Evolutionary conservation across 2,329 filamentous ascomycete genomes (phyloP), one percentile per base, ranked within the genome.

Genomic region (Knufia petricola): DNA sequence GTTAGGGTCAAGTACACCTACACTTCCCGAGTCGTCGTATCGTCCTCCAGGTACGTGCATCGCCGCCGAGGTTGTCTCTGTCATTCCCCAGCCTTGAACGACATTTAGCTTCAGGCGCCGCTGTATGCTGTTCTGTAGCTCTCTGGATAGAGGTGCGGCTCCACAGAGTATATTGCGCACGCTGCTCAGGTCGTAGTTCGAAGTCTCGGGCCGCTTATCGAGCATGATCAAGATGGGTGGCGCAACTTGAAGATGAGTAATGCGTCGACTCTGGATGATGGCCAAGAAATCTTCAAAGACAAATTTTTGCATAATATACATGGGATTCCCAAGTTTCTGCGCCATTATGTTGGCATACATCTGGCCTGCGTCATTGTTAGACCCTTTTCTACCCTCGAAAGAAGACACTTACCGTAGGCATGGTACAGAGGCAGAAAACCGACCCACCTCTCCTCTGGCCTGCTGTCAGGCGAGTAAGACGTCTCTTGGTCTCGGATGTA

Each of bases 231-330:
- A 63, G 48, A 82, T 71, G 0, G 79, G 78, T 2, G 79, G 78
- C 9, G 76, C 78, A 1, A 79, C 62, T 13, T 70, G 67, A 7
- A 82, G 61, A 42, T 68, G 65, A 2, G 73, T 80, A 52, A 82
- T 74, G 38, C 65, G 68, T 63, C 73, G 75, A 28, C 66, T 68
- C 52, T 75, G 66, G 17, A 80, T 68, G 12, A 65, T 62, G 19
- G 64, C 58, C 4, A 81, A 67, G 63, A 79, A 76, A 34, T 73
- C 69, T 24, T 73, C 60, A 50, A 76, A 79, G 19, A 74, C 66
- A 59, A 73, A 74, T 67, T 78, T 59, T 64, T 72, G 50, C 76
- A 82, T 79, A 77, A 78, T 81, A 67, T 78, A 82, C 3, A 75
- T 66, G 0, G 69, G 67, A 13, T 76, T 76, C 58, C 82, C 82